Evolutionary conservation across 2,329 filamentous ascomycete species (phyloP).

Genomic region (Zymoseptoria brevis): DNA sequence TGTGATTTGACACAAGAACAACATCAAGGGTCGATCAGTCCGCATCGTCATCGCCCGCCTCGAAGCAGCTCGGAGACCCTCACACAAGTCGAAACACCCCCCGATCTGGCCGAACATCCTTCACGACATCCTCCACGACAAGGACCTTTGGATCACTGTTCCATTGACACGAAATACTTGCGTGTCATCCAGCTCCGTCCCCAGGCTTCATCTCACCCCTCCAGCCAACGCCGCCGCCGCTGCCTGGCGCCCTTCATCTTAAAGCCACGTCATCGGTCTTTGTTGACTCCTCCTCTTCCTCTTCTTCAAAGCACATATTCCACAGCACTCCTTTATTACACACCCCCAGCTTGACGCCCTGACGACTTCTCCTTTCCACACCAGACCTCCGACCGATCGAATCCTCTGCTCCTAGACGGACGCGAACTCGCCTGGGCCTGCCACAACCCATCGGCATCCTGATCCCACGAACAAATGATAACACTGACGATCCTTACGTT

Average conservation of each 20-base stretch:
- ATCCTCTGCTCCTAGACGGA: constrained; percentile 20
- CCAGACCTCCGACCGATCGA: constrained; percentile 1
- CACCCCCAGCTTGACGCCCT: constrained; percentile 8
- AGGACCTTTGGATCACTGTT: constrained; percentile 7
- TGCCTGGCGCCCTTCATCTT: constrained; percentile 4
- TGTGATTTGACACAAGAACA: constrained; percentile 13
- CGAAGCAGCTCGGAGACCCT: constrained; percentile 9
- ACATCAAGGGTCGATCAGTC: constrained; percentile 5
- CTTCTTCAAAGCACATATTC: constrained; percentile 15
- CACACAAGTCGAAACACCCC: not conserved
- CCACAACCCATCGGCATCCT: constrained; percentile 7
- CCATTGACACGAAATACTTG: constrained; percentile 13
- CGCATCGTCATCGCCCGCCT: constrained; percentile 10
- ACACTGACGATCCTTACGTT: constrained; percentile 24
- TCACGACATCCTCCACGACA: constrained; percentile 3
- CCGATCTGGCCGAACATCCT: not conserved
- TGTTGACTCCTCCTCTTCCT: constrained; percentile 3
- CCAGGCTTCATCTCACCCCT: constrained; percentile 12
- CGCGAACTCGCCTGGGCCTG: constrained; percentile 8
- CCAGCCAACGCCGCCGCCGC: constrained; percentile 4
- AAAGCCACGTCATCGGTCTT: constrained; percentile 3
- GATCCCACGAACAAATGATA: constrained; percentile 21
- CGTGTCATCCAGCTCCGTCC: constrained; percentile 8
- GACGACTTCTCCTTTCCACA: constrained; percentile 7
- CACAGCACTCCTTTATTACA: constrained; percentile 13